Percentiles rank a stretch among this genome's conserved stretches.
Evolutionary conservation across 2,329 filamentous ascomycete species (phyloP).

Genomic region (Colletotrichum theobromicola): DNA sequence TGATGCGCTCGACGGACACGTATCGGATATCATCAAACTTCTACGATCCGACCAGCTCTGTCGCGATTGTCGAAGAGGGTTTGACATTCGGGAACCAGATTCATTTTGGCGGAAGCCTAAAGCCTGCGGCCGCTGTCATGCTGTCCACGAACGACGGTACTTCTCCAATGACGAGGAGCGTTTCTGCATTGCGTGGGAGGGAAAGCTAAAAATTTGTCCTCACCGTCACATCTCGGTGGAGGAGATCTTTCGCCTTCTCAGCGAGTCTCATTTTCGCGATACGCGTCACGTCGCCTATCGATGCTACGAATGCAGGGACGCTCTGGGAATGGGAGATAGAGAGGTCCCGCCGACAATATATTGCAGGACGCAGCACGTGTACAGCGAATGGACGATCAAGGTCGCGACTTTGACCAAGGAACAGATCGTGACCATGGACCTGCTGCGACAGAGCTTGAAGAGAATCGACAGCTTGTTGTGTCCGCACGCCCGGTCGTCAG

Average conservation of each 20-base stretch:
- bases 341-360: background rate
- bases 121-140: too few relatives aligned
- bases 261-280: background rate
- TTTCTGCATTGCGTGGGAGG: background rate
- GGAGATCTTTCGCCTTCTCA: background rate
- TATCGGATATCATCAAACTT: background rate
- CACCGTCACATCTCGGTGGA: background rate
- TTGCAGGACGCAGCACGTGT: too few relatives aligned
- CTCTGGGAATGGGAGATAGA: background rate
- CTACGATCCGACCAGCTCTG: background rate
- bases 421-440: background rate
- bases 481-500: background rate
- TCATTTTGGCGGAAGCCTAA: too few relatives aligned
- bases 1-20: fast-evolving
- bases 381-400: background rate
- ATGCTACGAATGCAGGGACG: background rate
- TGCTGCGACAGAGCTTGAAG: background rate
- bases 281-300: background rate
- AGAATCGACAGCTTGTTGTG: background rate
- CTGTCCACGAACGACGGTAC: background rate
- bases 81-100: too few relatives aligned
- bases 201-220: background rate
- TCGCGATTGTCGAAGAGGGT: too few relatives aligned
- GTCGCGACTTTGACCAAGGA: background rate
- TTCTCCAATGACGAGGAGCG: background rate